A percentile compares a stretch with the other conserved stretches of the same genome.
Evolutionary conservation across 306 rosid genomes (phyloP).

Genomic region (Quercus gilva): DNA sequence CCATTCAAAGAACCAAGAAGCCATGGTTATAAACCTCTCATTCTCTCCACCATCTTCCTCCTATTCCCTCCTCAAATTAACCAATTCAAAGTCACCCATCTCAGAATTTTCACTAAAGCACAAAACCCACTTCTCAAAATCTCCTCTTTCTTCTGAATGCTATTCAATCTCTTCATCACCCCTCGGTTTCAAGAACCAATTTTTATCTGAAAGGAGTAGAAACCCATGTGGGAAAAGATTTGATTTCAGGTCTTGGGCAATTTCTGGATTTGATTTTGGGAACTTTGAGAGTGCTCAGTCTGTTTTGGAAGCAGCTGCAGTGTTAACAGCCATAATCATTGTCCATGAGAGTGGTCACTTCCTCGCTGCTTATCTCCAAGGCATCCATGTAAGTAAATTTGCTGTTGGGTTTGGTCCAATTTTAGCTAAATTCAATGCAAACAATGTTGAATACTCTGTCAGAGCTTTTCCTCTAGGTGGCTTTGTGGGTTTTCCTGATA

Average conservation of each 20-base stretch:
- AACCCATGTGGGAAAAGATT: constrained; percentile 39
- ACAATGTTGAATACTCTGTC: constrained; percentile 85
- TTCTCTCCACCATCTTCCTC: constrained; percentile 55
- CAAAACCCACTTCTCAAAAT: constrained; percentile 59
- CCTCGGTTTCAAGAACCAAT: constrained; percentile 34
- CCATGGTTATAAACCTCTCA: constrained; percentile 73
- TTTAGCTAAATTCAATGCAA: constrained; percentile 81
- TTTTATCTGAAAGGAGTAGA: constrained; percentile 29
- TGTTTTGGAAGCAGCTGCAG: constrained; percentile 82
- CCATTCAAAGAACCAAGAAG: constrained; percentile 19
- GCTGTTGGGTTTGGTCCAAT: constrained; percentile 98
- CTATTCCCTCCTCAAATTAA: constrained; percentile 42
- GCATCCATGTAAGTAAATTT: constrained; percentile 96
- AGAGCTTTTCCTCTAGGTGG: constrained; percentile 99
- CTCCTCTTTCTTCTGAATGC: constrained; percentile 26
- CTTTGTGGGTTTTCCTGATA: constrained; percentile 97
- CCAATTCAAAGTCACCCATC: constrained; percentile 51
- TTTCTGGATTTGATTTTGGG: constrained; percentile 66
- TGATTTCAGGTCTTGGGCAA: constrained; percentile 55
- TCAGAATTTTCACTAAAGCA: constrained; percentile 37
- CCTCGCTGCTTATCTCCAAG: constrained; percentile 92
- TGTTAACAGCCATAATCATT: constrained; percentile 80
- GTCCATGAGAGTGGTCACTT: constrained; percentile 98
- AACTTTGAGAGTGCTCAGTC: constrained; percentile 84
- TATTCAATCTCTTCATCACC: constrained; percentile 43